Percentiles rank a stretch among this genome's conserved stretches.
These are phyloP conservation scores for Polymyxa betae DNA, from an alignment of 208 protist species.

Conservation along the genomic window DNA sequence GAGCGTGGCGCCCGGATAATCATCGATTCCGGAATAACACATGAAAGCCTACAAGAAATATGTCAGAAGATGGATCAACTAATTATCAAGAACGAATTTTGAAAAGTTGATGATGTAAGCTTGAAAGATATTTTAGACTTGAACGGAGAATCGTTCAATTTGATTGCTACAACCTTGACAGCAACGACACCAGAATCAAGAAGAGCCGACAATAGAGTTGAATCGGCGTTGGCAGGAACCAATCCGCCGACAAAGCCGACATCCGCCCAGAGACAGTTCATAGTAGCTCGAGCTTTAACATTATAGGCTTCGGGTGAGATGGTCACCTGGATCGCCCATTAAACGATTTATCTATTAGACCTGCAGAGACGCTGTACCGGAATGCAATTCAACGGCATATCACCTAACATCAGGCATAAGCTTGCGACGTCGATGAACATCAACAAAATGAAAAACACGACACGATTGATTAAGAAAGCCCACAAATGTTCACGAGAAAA, in stretches of 20 bases:
- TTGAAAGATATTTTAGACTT: too few species aligned
- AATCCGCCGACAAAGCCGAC: not conserved
- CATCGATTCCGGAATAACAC: constrained; percentile 50
- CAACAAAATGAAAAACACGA: too few species aligned
- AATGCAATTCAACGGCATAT: constrained; percentile 46
- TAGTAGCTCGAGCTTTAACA: not conserved
- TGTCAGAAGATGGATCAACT: too few species aligned
- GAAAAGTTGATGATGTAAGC: too few species aligned
- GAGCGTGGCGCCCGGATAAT: not conserved
- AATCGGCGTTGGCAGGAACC: not conserved
- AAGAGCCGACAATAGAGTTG: not conserved
- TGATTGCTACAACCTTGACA: not conserved
- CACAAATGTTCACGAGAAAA: not conserved
- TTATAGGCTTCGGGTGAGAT: not conserved
- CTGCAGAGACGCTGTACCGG: too few species aligned
- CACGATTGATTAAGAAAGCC: too few species aligned
- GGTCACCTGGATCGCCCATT: not conserved
- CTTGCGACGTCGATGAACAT: too few species aligned
- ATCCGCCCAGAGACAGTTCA: not conserved
- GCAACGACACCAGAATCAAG: not conserved
- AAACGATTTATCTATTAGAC: too few species aligned
- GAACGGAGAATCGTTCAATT: too few species aligned
- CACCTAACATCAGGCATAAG: not conserved
- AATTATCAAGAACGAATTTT: too few species aligned
- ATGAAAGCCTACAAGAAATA: constrained; percentile 14